Conservation (phyloP, 2,329 filamentous ascomycete species). For the Fusarium stilboides region DNA sequence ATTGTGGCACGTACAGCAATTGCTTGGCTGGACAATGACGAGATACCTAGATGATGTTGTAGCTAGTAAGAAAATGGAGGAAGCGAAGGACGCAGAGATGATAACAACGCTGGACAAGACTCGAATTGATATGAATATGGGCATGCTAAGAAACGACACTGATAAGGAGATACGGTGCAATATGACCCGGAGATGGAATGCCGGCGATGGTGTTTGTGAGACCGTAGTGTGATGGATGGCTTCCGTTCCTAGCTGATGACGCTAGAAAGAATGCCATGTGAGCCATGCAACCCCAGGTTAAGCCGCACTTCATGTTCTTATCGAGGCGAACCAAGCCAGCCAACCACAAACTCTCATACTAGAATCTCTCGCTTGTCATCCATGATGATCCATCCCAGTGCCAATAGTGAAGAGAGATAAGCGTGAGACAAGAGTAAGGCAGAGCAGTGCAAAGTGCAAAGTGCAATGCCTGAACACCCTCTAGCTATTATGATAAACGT, state of each 20-base stretch:
- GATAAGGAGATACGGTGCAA: slow-evolving; percentile 7
- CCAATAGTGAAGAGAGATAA: slow-evolving; percentile 11
- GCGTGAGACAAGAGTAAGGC: slow-evolving; percentile 5
- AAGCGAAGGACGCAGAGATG: neutral
- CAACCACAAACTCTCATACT: slow-evolving; percentile 19
- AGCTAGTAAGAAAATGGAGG: neutral
- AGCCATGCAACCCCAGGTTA: slow-evolving; percentile 22
- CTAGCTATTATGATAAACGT: slow-evolving; percentile 20
- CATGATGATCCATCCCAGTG: slow-evolving; percentile 6
- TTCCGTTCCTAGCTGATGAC: slow-evolving; percentile 32
- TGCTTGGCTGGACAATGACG: neutral
- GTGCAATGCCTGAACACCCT: slow-evolving; percentile 1
- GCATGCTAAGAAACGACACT: neutral
- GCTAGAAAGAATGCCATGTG: slow-evolving; percentile 44
- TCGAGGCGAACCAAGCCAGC: slow-evolving; percentile 26
- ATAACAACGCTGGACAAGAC: neutral
- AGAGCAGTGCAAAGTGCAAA: neutral
- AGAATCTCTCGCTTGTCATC: slow-evolving; percentile 4
- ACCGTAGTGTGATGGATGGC: slow-evolving; percentile 20
- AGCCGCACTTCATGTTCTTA: slow-evolving; percentile 37
- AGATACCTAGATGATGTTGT: neutral
- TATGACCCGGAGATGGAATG: slow-evolving; percentile 32
- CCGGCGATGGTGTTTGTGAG: slow-evolving; percentile 26
- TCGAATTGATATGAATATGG: neutral
- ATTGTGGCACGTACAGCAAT: slow-evolving; percentile 1